Conservation (phyloP, 495 filamentous ascomycete species). For the Lasiosphaeria hispida region DNA sequence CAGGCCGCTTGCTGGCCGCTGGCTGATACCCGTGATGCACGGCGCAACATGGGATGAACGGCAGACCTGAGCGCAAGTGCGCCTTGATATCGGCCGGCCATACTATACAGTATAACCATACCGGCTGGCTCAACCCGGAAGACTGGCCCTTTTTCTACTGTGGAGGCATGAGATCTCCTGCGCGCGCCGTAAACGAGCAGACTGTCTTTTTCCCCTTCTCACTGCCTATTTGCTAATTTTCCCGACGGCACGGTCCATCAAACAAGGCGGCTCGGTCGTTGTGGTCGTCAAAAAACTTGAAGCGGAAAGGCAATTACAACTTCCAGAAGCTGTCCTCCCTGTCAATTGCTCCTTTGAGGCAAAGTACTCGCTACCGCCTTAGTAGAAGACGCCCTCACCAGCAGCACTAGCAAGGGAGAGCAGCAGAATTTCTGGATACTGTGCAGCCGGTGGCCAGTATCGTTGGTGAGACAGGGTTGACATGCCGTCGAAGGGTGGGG, state of each 20-base stretch:
- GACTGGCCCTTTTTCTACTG: no score
- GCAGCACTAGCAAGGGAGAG: neutral
- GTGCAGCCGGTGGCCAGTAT: neutral
- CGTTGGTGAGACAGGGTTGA: neutral
- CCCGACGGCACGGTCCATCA: conserved; percentile 7
- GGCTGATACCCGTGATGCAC: neutral
- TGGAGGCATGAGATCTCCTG: no score
- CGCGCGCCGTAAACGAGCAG: no score
- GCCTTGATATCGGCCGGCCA: neutral
- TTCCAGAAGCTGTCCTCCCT: neutral
- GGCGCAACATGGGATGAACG: conserved; percentile 10
- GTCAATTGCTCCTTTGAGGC: conserved; percentile 6
- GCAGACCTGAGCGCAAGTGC: neutral
- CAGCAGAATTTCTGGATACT: conserved; percentile 3
- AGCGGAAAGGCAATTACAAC: neutral
- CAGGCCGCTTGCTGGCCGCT: neutral
- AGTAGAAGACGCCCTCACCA: no score
- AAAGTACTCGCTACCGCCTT: no score
- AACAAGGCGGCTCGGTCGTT: neutral
- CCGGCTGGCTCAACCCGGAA: no score
- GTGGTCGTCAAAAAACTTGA: neutral
- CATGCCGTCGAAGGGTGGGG: neutral
- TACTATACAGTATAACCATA: no score
- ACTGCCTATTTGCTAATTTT: conserved; percentile 9
- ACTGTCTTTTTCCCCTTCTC: no score